Evolutionary conservation across 2,329 filamentous ascomycete genomes (phyloP), one percentile per base, ranked within the genome.

Genomic region (Stagonosporopsis chrysanthemi): DNA sequence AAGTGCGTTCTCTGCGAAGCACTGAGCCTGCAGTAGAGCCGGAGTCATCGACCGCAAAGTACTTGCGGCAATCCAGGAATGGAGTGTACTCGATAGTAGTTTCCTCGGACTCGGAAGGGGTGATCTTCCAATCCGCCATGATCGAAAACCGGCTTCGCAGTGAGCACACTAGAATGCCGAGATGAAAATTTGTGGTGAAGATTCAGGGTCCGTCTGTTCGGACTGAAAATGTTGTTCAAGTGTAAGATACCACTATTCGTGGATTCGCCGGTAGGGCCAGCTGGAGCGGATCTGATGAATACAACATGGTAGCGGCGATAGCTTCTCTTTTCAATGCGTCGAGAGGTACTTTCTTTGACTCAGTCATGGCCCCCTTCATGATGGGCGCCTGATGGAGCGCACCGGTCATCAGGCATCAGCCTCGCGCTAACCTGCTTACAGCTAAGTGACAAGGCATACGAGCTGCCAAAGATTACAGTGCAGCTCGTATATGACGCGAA

Each of bases 11-110:
- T 48, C 52, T 46, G n/a, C 45, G 42, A 2, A 64, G 45, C 19
- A 73, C 65, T 5, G 56, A 42, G 14, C 64, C 59, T 4, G 44
- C 40, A 9, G 69, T 73, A 9, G 70, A 73, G 1, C 70, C 70
- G 2, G 70, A 75, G 14, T 72, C 68, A 48, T 75, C 72, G 22
- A 73, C 68, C 22, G 73, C 73, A 46, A 73, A 74, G 58, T 71
- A 73, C 42, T 70, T 71, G 39, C 64, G 64, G 17, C 65, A 56
- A 19, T 52, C 40, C 1, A 63, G 31, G 22, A 65, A 62, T 8
- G 59, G 22, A 2, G 55, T 60, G 24, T 60, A 52, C 51, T 67
- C 54, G 23, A 62, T 38, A 2, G 42, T 36, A 19, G n/a, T 28
- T 6, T 55, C 38, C 26, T 60, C 54, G 6, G 36, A 22, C 6